Base-by-base conservation (phyloP, 441 rosid species). In the Erodium texanum region DNA sequence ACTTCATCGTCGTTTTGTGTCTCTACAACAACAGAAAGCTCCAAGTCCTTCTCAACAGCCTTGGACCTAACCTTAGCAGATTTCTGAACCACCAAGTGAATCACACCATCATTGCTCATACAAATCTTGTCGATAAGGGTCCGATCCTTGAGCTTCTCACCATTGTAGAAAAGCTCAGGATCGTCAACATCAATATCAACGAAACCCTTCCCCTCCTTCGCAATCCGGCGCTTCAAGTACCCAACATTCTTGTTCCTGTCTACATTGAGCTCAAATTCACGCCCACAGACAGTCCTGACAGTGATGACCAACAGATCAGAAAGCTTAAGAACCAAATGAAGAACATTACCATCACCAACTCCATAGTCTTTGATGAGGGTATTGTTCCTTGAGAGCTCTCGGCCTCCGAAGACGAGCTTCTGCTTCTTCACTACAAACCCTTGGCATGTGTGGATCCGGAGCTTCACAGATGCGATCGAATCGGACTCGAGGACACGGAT, bases 361-460 rank as follows among this genome's bases (percentile, higher is more conserved):
- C 93, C 89, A 59, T 89, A 93, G 61, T 93, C 96, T 75, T 79
- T 89, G 0, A 89, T 85, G 12, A 83, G 93, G 0, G 88, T 81
- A 5, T 83, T 76, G 20, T 80, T 86, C n/a, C 93, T 85, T 0
- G 96, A 91, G 45, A 93, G 79, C 74, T 89, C 95, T 71, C 95
- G 77, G 66, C 97, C 99, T 64, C 86, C 85, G 64, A 73, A 93
- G 32, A 90, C 93, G 8, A 93, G 88, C 71, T 80, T 93, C 82
- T 93, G 99, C 50, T 85, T 85, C 59, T 85, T 87, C 67, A 88
- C 95, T 6, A 82, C 86, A 72, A 83, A 86, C 9, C 95, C 92
- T 71, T 93, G 83, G 64, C 86, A 82, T 1, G 87, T 84, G 78
- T 93, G 96, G 78, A 93, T 90, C 82, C 89, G 79, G 10, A 89